These are phyloP conservation scores for Curvularia verruculosa DNA, from an alignment of 2,329 filamentous ascomycete genomes.

Conservation along the genomic window DNA sequence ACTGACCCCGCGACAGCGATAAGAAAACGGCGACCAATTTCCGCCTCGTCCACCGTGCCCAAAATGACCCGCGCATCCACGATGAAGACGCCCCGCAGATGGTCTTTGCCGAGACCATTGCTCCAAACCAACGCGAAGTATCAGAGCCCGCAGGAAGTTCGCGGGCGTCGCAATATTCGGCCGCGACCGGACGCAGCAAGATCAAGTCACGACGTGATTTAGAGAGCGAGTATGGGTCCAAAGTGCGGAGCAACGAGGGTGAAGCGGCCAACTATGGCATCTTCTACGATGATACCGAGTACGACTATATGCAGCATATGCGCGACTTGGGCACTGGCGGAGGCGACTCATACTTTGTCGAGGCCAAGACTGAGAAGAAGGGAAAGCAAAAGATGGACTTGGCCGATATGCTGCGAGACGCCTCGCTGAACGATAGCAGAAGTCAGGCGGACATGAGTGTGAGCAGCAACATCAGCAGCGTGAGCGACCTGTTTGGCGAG, in stretches of 20 bases:
- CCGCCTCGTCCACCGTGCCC: conserved; percentile 90
- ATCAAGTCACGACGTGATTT: conserved; percentile 77
- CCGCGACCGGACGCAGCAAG: conserved; percentile 52
- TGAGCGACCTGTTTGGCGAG: conserved; percentile 68
- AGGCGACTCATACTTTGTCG: conserved; percentile 82
- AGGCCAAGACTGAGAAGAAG: conserved; percentile 70
- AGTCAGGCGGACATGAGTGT: conserved; percentile 53
- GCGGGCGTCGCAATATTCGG: conserved; percentile 53
- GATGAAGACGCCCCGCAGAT: conserved; percentile 87
- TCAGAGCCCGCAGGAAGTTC: conserved; percentile 54
- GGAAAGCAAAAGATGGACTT: conserved; percentile 75
- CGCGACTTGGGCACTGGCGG: conserved; percentile 72
- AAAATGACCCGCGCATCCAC: conserved; percentile 97
- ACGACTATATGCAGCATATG: conserved; percentile 99
- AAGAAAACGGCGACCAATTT: conserved; percentile 95
- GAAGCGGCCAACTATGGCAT: conserved; percentile 94
- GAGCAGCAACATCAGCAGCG: conserved; percentile 50
- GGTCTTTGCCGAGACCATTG: conserved; percentile 75
- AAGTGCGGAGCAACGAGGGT: conserved; percentile 86
- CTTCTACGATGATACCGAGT: conserved; percentile 92
- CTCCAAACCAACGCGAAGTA: conserved; percentile 45
- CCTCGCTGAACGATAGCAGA: conserved; percentile 50
- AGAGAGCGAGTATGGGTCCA: conserved; percentile 71
- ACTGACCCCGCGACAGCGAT: conserved; percentile 61
- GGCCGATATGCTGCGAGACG: conserved; percentile 76